phyloP scores from a whole-genome alignment of 2,329 filamentous ascomycete genomes.

The Mariannaea elegans region DNA sequence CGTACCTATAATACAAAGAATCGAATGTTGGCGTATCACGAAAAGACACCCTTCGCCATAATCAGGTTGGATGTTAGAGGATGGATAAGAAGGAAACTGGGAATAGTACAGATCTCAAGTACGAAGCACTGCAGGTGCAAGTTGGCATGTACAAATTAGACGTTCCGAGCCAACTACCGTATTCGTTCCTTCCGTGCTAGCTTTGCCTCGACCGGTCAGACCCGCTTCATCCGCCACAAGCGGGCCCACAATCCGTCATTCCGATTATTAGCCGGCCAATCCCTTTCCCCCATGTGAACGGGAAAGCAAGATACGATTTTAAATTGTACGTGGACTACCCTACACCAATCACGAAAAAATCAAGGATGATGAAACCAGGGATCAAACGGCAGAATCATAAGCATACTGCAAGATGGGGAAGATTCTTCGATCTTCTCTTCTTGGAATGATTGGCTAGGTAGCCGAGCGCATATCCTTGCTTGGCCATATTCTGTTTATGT shows the following conservation, averaged over 20 bases:
- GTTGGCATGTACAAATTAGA: conserved; percentile 41
- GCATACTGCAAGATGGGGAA: not conserved
- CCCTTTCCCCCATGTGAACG: conserved; percentile 13
- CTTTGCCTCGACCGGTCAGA: conserved; percentile 22
- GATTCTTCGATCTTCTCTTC: not conserved
- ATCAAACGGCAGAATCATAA: not conserved
- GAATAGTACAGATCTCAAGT: conserved; percentile 39
- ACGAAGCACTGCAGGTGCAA: conserved; percentile 34
- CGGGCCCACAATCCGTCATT: conserved; percentile 16
- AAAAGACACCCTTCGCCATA: conserved; percentile 35
- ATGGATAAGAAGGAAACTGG: conserved; percentile 35
- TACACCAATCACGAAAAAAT: conserved; percentile 8
- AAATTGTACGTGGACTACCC: conserved; percentile 8
- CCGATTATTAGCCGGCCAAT: conserved; percentile 31
- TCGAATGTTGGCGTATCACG: conserved; percentile 24
- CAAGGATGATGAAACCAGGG: not conserved
- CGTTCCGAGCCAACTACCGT: conserved; percentile 30
- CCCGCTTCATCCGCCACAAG: conserved; percentile 23
- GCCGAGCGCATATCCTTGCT: not conserved
- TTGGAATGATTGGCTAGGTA: not conserved
- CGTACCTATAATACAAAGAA: conserved; percentile 41
- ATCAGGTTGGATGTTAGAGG: conserved; percentile 17
- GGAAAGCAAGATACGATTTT: not conserved
- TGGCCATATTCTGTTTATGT: not conserved
- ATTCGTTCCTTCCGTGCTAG: conserved; percentile 26